Conservation (phyloP, 305 asterid genomes). For the Fraxinus angustifolia region DNA sequence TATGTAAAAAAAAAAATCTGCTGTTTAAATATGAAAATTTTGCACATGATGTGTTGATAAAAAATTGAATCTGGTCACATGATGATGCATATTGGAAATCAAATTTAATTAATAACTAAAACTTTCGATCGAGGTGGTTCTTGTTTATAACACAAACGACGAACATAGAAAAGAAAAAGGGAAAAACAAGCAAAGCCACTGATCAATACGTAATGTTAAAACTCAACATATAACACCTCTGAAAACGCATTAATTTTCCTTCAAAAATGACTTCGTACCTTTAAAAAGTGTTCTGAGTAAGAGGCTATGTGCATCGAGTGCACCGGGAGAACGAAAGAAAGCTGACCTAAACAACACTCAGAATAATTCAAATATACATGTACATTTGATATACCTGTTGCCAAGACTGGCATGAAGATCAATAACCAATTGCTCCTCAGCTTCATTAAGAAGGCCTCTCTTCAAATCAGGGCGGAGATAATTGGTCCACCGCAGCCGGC, state of each 20-base stretch:
- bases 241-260: no score
- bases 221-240: no score
- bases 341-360: background rate
- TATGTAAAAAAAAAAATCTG: no score
- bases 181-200: no score
- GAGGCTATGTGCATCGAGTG: no score
- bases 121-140: background rate
- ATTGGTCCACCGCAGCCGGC: conserved; percentile 90
- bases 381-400: conserved; percentile 44
- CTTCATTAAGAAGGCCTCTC: conserved; percentile 75
- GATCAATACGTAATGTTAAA: no score
- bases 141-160: background rate
- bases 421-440: conserved; percentile 79
- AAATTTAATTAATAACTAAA: background rate
- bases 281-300: no score
- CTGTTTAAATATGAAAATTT: background rate
- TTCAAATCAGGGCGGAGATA: conserved; percentile 93
- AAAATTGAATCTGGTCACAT: background rate
- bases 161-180: no score
- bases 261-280: no score
- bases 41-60: background rate
- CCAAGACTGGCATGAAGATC: conserved; percentile 89
- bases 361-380: background rate
- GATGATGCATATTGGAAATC: background rate
- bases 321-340: no score